Percentiles rank a stretch among this genome's conserved stretches.
phyloP scores from a whole-genome alignment of 164 flowering plant species.

The Hamamelis virginiana region DNA sequence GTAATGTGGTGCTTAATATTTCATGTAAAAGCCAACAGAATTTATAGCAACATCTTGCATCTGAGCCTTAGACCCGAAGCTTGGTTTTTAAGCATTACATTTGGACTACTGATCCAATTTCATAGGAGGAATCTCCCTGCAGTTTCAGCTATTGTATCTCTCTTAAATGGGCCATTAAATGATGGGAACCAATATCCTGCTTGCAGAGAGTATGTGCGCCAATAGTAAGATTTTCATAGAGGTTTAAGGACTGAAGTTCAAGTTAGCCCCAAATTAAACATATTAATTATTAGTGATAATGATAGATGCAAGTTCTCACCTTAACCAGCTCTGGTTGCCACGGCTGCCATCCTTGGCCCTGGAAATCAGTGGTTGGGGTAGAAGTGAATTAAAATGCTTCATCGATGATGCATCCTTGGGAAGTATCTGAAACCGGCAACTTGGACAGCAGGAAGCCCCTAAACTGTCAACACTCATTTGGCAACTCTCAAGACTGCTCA shows the following conservation, averaged over 20 bases:
- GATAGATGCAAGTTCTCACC: slow-evolving; percentile 41
- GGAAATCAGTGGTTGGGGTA: slow-evolving; percentile 51
- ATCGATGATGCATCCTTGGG: slow-evolving; percentile 56
- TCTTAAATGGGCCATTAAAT: too few relatives aligned
- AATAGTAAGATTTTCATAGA: too few relatives aligned
- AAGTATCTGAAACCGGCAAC: slow-evolving; percentile 89
- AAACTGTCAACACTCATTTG: slow-evolving; percentile 30
- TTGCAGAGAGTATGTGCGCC: too few relatives aligned
- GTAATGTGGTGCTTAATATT: too few relatives aligned
- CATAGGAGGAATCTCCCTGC: too few relatives aligned
- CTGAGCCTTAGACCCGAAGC: too few relatives aligned
- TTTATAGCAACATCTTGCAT: too few relatives aligned
- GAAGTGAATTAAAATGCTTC: slow-evolving; percentile 58
- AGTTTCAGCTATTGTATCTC: too few relatives aligned
- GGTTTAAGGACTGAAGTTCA: background rate
- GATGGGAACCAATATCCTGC: too few relatives aligned
- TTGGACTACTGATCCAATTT: too few relatives aligned
- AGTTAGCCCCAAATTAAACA: background rate
- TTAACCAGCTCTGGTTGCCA: slow-evolving; percentile 34
- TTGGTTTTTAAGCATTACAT: too few relatives aligned
- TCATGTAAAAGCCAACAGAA: too few relatives aligned
- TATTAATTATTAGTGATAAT: background rate
- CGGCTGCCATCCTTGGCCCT: slow-evolving; percentile 31
- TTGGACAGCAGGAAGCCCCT: slow-evolving; percentile 62
- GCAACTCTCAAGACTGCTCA: slow-evolving; percentile 18